These are phyloP conservation scores for Leersia perrieri DNA, from an alignment of 176 grass and related monocot genomes.

Conservation along the genomic window DNA sequence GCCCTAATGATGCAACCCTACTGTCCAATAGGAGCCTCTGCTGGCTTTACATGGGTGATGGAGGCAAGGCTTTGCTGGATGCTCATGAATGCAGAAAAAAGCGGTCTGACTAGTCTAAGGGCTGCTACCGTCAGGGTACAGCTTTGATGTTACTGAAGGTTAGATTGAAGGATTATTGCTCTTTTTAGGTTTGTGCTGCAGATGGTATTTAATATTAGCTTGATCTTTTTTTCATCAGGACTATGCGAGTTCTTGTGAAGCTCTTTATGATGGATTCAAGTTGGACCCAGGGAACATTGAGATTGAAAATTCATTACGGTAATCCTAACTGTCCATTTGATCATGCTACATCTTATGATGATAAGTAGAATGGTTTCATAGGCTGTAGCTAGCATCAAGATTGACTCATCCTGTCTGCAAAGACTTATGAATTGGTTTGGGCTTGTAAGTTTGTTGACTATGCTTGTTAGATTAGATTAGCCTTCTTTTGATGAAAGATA, in stretches of 20 bases:
- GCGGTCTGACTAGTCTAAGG: constrained; percentile 40
- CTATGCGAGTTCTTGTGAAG: constrained; percentile 23
- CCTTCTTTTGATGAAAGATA: too few relatives aligned
- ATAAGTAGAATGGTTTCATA: too few relatives aligned
- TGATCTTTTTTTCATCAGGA: constrained; percentile 26
- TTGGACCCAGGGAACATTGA: constrained; percentile 17
- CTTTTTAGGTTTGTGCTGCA: not conserved
- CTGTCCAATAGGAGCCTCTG: constrained; percentile 14
- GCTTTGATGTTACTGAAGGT: constrained; percentile 34
- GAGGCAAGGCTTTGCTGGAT: constrained; percentile 18
- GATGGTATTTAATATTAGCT: not conserved
- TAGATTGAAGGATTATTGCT: not conserved
- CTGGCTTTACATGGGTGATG: constrained; percentile 14
- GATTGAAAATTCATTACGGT: constrained; percentile 7
- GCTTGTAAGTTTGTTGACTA: too few relatives aligned
- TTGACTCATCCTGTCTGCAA: too few relatives aligned
- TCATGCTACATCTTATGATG: too few relatives aligned
- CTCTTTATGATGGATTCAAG: constrained; percentile 28
- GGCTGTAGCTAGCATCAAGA: too few relatives aligned
- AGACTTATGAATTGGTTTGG: too few relatives aligned
- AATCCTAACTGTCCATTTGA: not conserved
- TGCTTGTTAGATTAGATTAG: too few relatives aligned
- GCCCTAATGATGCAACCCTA: constrained; percentile 29
- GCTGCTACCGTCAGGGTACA: constrained; percentile 16
- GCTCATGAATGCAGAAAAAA: constrained; percentile 28